phyloP scores from a whole-genome alignment of 208 protist species.

The Acanthamoeba comandoni region DNA sequence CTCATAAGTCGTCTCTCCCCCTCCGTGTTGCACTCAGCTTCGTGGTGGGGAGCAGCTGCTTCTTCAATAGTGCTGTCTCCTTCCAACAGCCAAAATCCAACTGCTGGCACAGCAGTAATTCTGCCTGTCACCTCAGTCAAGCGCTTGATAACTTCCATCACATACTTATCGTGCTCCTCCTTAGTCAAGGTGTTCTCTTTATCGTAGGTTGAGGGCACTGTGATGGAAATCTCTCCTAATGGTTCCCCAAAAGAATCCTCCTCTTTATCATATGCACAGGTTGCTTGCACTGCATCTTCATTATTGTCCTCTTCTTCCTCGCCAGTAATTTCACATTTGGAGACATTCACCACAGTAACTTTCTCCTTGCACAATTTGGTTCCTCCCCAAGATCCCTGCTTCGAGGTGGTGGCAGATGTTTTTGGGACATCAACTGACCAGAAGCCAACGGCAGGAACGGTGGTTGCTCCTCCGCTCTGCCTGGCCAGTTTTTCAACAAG shows the following conservation, averaged over 20 bases:
- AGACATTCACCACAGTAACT: too few relatives aligned
- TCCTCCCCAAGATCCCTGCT: too few relatives aligned
- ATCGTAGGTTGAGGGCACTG: conserved; percentile 41
- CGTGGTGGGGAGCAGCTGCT: conserved; percentile 6
- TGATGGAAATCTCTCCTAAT: conserved; percentile 30
- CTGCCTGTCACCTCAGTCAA: conserved; percentile 38
- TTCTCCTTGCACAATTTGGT: too few relatives aligned
- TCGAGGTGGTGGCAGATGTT: too few relatives aligned
- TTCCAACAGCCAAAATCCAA: conserved; percentile 47
- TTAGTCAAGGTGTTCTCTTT: conserved; percentile 24
- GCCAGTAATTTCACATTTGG: too few relatives aligned
- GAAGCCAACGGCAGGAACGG: conserved; percentile 55
- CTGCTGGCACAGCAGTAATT: conserved; percentile 17
- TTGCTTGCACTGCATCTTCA: too few relatives aligned
- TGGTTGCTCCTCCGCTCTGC: conserved; percentile 37
- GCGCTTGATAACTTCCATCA: conserved; percentile 52
- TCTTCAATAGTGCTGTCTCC: not conserved
- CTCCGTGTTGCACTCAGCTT: too few relatives aligned
- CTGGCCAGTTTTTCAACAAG: not conserved
- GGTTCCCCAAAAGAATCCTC: conserved; percentile 28
- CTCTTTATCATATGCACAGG: too few relatives aligned
- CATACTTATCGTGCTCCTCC: conserved; percentile 52
- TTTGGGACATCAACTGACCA: too few relatives aligned
- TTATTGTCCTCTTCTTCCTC: too few relatives aligned
- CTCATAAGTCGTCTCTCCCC: conserved; percentile 5